Base-by-base conservation (phyloP, 305 asterid genomes). In the Plantago lanceolata region DNA sequence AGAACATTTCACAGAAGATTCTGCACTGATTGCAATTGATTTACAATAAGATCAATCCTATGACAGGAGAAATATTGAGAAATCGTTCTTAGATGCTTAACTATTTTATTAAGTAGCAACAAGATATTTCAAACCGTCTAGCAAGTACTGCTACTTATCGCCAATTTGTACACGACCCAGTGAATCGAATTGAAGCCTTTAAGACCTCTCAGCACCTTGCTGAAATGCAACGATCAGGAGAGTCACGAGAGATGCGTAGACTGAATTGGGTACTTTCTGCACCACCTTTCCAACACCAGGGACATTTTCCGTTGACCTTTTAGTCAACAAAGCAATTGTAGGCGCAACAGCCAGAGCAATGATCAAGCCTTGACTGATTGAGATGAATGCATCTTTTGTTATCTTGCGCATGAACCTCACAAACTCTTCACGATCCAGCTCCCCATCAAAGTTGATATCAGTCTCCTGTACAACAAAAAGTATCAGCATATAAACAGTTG, bases 291-390 rank as follows among this genome's bases (percentile, higher is more conserved):
- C 98, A 3, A 92, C 79, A 12, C 79, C 87, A 0, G 97, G 98
- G 18, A 89, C 81, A 43, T 87, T 91, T 77, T 92, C 96, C 7
- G 96, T 85, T 0, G 96, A 49, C 79, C 83, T 81, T 74, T 89
- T 89, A 20, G 97, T 87, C 16, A 87, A 72, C 73, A 92, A 0
- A 54, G 98, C 98, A 60, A 92, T 75, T 0, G 96, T 78, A 56
- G 98, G 98, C 64, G 97, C 94, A 17, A 83, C 85, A 28, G 96
- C 98, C 73, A 92, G 67, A 19, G 95, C 63, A 40, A 87, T 60
- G 19, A 92, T 77, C 85, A 92, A 54, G 55, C 95, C 93, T 66
- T 84, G 94, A 66, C 96, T 89, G 8, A 89, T 87, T 12, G 69
- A 69, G 47, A 79, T 59, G 78, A 92, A 84, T 8, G 94, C 71